Base-by-base conservation (phyloP, 2,329 filamentous ascomycete species). In the Dothideomycetes sp. region DNA sequence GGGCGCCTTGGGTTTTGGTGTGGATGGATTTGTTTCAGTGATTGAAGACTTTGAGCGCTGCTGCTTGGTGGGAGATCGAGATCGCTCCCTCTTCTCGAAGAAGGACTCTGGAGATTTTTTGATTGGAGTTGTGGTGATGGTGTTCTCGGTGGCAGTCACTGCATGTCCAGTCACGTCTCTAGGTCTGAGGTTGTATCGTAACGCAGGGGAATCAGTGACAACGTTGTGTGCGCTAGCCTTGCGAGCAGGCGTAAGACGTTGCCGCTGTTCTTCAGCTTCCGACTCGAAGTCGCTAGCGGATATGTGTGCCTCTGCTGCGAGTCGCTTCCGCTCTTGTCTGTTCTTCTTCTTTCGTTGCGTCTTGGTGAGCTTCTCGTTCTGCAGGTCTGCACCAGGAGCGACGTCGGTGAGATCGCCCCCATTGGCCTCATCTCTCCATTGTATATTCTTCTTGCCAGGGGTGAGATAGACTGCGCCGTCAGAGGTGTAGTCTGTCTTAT, bases 401-500 rank as follows among this genome's bases (percentile, higher is more conserved):
- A 46, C 37, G 35, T 48, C 42, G n/a, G 45, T 43, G 8, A 46
- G 36, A 27, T 45, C 46, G 19, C 42, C 44, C 14, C 38, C 47
- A 22, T 49, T 46, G 18, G 43, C 40, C n/a, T 51, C 45, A 32
- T 48, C 48, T 15, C 36, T 38, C 50, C 51, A 56, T 18, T 47
- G 52, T 22, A 51, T 41, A 17, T 42, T 44, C 34, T 56, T 54
- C 27, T 36, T 42, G 31, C 33, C 30, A 7, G 41, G 36, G 2
- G 40, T 38, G 29, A 32, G 40, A 34, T 58, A 59, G 5, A 57
- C 50, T 27, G 59, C 61, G n/a, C 66, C 65, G 42, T 68, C 65
- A 8, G 63, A 66, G 19, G 58, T 59, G 40, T 65, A 67, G 51
- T 58, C 41, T 53, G 55, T 44, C 47, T 55, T 50, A 38, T 38